Evolutionary conservation across 768 basidiomycete species (phyloP).

Genomic region (Kwoniella shandongensis): DNA sequence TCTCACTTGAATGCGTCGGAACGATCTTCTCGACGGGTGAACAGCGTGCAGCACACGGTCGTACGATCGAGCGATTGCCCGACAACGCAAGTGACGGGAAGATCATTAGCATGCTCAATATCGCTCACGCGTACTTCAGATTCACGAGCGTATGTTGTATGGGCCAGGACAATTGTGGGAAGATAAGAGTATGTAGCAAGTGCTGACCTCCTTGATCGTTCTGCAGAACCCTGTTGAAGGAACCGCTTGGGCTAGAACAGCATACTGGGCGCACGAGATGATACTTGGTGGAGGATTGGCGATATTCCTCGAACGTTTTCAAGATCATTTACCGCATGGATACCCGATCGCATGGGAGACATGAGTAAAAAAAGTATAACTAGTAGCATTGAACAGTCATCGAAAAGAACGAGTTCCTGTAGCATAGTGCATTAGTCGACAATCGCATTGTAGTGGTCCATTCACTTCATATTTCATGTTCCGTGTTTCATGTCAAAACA

Average conservation of each 20-base stretch:
- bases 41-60: conserved; percentile 2
- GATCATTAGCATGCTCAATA: conserved; percentile 1
- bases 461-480: too few relatives aligned
- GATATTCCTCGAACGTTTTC: not conserved
- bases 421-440: too few relatives aligned
- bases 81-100: not conserved
- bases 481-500: too few relatives aligned
- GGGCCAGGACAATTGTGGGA: too few relatives aligned
- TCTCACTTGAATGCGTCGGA: not conserved
- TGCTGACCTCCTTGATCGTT: too few relatives aligned
- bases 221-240: conserved; percentile 6
- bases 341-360: not conserved
- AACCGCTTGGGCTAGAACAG: conserved; percentile 6
- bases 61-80: not conserved
- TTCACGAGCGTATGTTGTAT: not conserved
- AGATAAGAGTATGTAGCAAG: too few relatives aligned
- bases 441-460: too few relatives aligned
- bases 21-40: not conserved
- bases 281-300: conserved; percentile 2
- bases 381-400: too few relatives aligned
- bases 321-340: not conserved
- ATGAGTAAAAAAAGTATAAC: too few relatives aligned
- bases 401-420: too few relatives aligned
- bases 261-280: conserved; percentile 11
- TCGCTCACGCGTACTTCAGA: not conserved